Evolutionary conservation across 2,329 filamentous ascomycete genomes (phyloP), one percentile per base, ranked within the genome.

Genomic region (Neofusicoccum laricinum): DNA sequence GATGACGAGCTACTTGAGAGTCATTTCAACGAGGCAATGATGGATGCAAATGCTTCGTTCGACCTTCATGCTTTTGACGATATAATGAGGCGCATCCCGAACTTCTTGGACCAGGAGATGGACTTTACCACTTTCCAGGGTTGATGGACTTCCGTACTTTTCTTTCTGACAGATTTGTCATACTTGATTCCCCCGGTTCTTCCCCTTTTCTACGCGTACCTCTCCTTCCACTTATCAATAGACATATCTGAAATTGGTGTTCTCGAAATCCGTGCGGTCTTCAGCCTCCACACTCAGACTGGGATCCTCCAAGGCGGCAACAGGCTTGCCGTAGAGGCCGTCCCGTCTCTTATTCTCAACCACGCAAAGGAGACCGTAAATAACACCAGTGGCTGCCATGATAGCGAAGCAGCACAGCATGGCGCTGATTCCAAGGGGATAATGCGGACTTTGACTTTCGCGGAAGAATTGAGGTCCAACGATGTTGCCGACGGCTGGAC

Each of bases 181-280:
- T 6, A 7, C 7, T 30, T 30, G 25, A 30, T 30, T 5, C 7
- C 25, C 25, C 5, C 25, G 7, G 7, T 30, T 30, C 4, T 6
- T 30, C 25, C 7, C 7, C 2, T 7, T 30, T 30, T 30, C 25
- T 30, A 30, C 7, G 5, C 25, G 7, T 4, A 30, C 5, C 2
- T 1, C 25, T 6, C 25, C 1, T 30, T 30, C 25, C 25, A 7
- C 25, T 30, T 30, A 30, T 69, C 76, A 82, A 71, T 79, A 81
- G 4, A 85, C 81, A 70, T 88, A 88, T 65, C 85, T 78, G 73
- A 88, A 88, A 66, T 83, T 84, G 34, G 81, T 69, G 69, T 88
- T 88, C 78, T 87, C 83, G 73, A 76, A 79, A 70, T 89, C 86
- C 4, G 86, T 88, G 70, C 86, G 76, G 71, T 89, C 86, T 70